Evolutionary conservation across 768 basidiomycete genomes (phyloP).

Genomic region (Astraeus odoratus): DNA sequence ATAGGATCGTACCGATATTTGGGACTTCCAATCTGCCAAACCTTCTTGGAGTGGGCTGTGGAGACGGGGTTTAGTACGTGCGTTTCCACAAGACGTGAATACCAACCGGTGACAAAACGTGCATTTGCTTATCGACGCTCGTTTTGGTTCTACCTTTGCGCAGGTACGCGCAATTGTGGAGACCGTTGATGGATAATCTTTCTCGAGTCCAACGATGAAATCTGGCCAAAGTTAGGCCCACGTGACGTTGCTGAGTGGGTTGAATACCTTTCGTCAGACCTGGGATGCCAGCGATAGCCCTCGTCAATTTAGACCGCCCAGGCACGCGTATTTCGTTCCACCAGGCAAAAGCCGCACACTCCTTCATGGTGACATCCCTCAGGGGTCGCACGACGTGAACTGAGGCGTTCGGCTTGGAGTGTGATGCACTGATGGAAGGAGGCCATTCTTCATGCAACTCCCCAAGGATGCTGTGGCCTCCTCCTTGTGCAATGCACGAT

Average conservation of each 20-base stretch:
- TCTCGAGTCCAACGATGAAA: conserved; percentile 75
- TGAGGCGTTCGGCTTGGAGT: not conserved
- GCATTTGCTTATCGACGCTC: conserved; percentile 42
- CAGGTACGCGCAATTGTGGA: conserved; percentile 79
- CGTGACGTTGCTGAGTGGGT: not conserved
- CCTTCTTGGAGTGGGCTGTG: conserved; percentile 56
- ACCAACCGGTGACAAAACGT: conserved; percentile 58
- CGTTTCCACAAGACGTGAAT: not conserved
- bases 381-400: conserved; percentile 56
- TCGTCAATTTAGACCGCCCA: conserved; percentile 39
- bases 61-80: not conserved
- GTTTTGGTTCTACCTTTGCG: conserved; percentile 67
- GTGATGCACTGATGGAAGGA: conserved; percentile 16
- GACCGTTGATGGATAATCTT: conserved; percentile 81
- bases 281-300: conserved; percentile 52
- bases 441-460: conserved; percentile 71
- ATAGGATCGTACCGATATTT: conserved; percentile 62
- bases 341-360: conserved; percentile 72
- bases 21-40: conserved; percentile 66
- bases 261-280: conserved; percentile 59
- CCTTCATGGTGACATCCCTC: conserved; percentile 69
- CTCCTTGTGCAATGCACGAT: conserved; percentile 68
- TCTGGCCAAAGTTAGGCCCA: conserved; percentile 33
- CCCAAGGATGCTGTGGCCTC: conserved; percentile 62
- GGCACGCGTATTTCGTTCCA: conserved; percentile 55